These are phyloP conservation scores for Tricholoma saponaceum DNA, from an alignment of 768 basidiomycete species.

Conservation along the genomic window DNA sequence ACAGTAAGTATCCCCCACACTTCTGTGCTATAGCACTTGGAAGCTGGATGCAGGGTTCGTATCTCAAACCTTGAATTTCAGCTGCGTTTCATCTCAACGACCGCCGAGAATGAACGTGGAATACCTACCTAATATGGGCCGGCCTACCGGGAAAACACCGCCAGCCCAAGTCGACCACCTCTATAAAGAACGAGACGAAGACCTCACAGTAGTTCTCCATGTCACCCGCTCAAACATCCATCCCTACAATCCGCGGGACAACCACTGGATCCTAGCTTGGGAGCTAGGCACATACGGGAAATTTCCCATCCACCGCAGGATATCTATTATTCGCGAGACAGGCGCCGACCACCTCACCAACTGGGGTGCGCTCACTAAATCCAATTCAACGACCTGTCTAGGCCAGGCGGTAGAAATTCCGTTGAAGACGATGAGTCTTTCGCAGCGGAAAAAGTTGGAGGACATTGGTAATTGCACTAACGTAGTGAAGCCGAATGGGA, in stretches of 20 bases:
- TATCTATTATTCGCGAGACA: conserved; percentile 17
- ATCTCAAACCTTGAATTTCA: not conserved
- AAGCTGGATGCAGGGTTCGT: not conserved
- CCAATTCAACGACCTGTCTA: conserved; percentile 6
- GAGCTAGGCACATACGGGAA: conserved; percentile 12
- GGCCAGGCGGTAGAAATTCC: conserved; percentile 5
- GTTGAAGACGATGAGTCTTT: conserved; percentile 11
- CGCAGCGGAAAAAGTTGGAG: conserved; percentile 17
- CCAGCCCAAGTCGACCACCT: conserved; percentile 16
- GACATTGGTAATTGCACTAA: conserved; percentile 15
- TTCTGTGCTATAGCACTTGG: not conserved
- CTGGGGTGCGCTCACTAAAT: conserved; percentile 22
- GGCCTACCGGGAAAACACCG: not conserved
- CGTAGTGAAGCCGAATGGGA: conserved; percentile 20
- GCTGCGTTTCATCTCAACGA: not conserved
- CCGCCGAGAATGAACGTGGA: not conserved
- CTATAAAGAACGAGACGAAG: conserved; percentile 11
- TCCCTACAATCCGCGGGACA: conserved; percentile 6
- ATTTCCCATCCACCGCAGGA: conserved; percentile 14
- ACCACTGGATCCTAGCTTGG: conserved; percentile 22
- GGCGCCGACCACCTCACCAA: conserved; percentile 20
- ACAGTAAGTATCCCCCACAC: not conserved
- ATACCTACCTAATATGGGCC: conserved; percentile 5
- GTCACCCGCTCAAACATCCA: conserved; percentile 8
- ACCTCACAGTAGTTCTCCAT: conserved; percentile 12